These are phyloP conservation scores for Pilobolus umbonatus DNA, from an alignment of 192 early-diverging fungal species.

Conservation along the genomic window DNA sequence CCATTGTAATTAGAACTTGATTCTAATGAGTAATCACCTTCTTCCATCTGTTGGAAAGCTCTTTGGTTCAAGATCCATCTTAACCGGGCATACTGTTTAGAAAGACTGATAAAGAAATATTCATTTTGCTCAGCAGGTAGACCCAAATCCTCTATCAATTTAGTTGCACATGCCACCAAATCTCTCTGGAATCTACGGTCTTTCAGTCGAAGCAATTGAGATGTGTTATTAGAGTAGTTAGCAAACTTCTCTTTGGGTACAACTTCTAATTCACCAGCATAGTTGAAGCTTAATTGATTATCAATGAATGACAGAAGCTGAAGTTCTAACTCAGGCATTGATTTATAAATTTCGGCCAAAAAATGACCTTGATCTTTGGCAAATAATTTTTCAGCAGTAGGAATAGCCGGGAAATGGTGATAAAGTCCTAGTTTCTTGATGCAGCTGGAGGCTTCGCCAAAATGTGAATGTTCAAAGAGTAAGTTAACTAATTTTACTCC, in stretches of 20 bases:
- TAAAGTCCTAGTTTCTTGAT: constrained; percentile 13
- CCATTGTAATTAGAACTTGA: constrained; percentile 31
- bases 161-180: constrained; percentile 19
- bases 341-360: constrained; percentile 4
- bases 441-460: constrained; percentile 19
- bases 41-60: constrained; percentile 22
- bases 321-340: neutral
- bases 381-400: constrained; percentile 14
- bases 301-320: constrained; percentile 16
- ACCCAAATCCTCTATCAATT: constrained; percentile 12
- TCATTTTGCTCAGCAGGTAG: neutral
- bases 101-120: constrained; percentile 28
- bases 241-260: constrained; percentile 3
- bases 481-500: constrained; percentile 9
- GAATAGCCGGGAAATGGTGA: constrained; percentile 13
- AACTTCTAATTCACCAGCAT: constrained; percentile 23
- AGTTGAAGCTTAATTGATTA: constrained; percentile 25
- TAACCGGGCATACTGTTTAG: constrained; percentile 22
- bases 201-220: constrained; percentile 10
- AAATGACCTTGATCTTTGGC: constrained; percentile 5
- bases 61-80: constrained; percentile 24
- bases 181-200: constrained; percentile 32
- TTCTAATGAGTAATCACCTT: constrained; percentile 27
- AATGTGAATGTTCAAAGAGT: constrained; percentile 12
- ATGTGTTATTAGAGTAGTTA: neutral